phyloP scores from a whole-genome alignment of 345 rosid species.

The Pseudoturritis turrita region DNA sequence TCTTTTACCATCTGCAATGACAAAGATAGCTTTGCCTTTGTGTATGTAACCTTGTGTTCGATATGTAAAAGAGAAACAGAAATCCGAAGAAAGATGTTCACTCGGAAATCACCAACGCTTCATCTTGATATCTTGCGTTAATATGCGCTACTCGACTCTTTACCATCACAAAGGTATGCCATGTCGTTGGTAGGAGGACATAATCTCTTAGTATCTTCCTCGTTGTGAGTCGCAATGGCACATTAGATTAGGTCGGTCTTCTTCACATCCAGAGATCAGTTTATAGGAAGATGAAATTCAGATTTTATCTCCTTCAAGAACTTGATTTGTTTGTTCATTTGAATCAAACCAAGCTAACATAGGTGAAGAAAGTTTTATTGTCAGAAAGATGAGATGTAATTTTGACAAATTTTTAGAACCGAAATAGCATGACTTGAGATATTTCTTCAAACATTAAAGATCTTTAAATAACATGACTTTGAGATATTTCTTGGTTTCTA shows the following conservation, averaged over 20 bases:
- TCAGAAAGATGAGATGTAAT: too few relatives aligned
- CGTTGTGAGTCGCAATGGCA: too few relatives aligned
- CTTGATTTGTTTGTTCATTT: too few relatives aligned
- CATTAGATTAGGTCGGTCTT: not conserved
- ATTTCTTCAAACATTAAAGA: too few relatives aligned
- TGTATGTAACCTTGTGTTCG: not conserved
- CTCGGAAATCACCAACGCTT: not conserved
- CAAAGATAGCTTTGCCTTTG: not conserved
- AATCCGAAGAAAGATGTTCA: not conserved
- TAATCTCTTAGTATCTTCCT: too few relatives aligned
- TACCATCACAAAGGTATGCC: not conserved
- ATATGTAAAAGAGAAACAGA: not conserved
- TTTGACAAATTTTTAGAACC: too few relatives aligned
- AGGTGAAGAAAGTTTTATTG: too few relatives aligned
- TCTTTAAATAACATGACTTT: too few relatives aligned
- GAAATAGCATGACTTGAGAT: too few relatives aligned
- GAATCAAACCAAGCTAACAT: too few relatives aligned
- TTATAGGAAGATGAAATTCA: too few relatives aligned
- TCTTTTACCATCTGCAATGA: not conserved
- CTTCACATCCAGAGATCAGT: not conserved
- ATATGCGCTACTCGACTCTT: not conserved
- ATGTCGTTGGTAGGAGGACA: not conserved
- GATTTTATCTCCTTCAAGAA: not conserved
- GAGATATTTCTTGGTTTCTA: not conserved
- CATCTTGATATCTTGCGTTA: not conserved